phyloP scores from a whole-genome alignment of 345 rosid species.

The Rubroshorea leprosula region DNA sequence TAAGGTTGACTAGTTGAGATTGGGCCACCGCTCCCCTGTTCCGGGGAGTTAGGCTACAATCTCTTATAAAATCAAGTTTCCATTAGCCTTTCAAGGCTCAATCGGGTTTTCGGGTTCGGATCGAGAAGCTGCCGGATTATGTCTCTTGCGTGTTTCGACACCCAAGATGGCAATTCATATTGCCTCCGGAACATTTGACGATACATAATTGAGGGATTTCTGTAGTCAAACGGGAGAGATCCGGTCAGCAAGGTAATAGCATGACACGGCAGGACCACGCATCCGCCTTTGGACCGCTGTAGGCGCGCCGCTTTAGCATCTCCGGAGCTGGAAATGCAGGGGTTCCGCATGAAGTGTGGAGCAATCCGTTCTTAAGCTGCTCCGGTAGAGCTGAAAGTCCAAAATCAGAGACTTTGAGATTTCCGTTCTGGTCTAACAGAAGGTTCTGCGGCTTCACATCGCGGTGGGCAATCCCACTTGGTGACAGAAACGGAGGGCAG shows the following conservation, averaged over 20 bases:
- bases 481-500: constrained; percentile 79
- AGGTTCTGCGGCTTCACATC: constrained; percentile 87
- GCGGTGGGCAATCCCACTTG: constrained; percentile 65
- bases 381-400: constrained; percentile 71
- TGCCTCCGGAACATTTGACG: constrained; percentile 48
- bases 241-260: constrained; percentile 56
- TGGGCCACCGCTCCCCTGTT: too few relatives aligned
- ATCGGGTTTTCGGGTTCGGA: constrained; percentile 47
- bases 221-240: constrained; percentile 54
- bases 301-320: constrained; percentile 40
- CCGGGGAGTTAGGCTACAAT: too few relatives aligned
- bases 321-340: constrained; percentile 82
- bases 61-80: too few relatives aligned
- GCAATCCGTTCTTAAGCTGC: constrained; percentile 44
- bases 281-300: constrained; percentile 72
- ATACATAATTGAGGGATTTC: constrained; percentile 49
- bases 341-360: constrained; percentile 78
- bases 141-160: constrained; percentile 44
- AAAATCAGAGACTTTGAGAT: constrained; percentile 72
- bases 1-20: too few relatives aligned
- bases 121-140: constrained; percentile 59
- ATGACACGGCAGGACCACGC: constrained; percentile 95
- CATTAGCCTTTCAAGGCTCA: too few relatives aligned
- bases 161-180: constrained; percentile 49
- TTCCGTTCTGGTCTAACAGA: constrained; percentile 60